Base-by-base conservation (phyloP, 2,329 filamentous ascomycete genomes). In the Lasiodiplodia citricola region DNA sequence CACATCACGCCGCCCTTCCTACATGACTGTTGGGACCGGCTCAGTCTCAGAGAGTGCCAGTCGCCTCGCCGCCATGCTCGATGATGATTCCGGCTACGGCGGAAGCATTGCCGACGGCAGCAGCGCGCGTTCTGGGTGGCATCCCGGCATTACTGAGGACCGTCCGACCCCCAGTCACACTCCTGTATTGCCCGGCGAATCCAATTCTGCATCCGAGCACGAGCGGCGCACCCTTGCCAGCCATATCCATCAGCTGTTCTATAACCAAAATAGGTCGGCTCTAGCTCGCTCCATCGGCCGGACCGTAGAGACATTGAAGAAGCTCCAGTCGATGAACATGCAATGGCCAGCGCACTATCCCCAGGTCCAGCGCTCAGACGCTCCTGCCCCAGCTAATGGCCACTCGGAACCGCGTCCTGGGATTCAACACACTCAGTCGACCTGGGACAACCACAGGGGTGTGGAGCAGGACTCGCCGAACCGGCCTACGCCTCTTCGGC, bases 301-400 rank as follows among this genome's bases (percentile, higher is more conserved):
- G 73, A 95, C 94, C 10, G 88, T 97, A 69, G 93, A 97, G 70
- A 88, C 93, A 2, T 83, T 99, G 72, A 91, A 91, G 78, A 89
- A 88, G 70, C 86, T 99, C 68, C 94, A 97, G 80, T 87, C 94
- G 71, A 96, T 93, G 87, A 99, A 99, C 76, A 84, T 91, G 16
- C 88, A 90, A 76, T 98, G 96, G 96, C 96, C 96, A 1, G 95
- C 94, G 38, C 92, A 96, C 78, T 99, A 99, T 78, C 96, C 96
- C 66, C 93, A 94, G 2, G 90, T 95, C 3, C 90, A 93, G 76
- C 69, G 73, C 4, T 75, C 78, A 28, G 85, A 87, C 65, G 73
- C 75, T 5, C 75, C 78, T 38, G 71, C 78, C 73, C 73, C 76
- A 6, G 78, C 78, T 35, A 73, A 72, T 7, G 66, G 71, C 28